Conservation (phyloP, 306 rosid genomes). For the Biancaea sappan region DNA sequence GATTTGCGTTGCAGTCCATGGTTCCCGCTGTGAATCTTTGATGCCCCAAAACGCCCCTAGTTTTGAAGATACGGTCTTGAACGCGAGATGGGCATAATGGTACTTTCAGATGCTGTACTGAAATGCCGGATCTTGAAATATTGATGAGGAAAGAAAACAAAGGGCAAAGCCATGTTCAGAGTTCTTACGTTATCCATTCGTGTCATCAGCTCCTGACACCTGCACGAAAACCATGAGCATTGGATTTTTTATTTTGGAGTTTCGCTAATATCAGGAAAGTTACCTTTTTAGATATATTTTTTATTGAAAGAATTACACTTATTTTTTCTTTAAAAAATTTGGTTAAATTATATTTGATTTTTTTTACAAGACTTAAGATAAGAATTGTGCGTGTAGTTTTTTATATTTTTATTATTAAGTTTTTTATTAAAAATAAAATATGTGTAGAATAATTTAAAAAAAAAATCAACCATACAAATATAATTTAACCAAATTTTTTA, state of each 20-base stretch:
- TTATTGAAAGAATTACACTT: too few species aligned
- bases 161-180: background rate
- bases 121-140: background rate
- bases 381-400: too few species aligned
- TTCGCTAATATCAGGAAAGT: background rate
- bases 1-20: slow-evolving; percentile 32
- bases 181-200: background rate
- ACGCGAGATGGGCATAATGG: slow-evolving; percentile 5
- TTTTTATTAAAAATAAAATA: too few species aligned
- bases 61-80: background rate
- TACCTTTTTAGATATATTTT: too few species aligned
- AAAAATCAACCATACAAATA: too few species aligned
- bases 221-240: slow-evolving; percentile 23
- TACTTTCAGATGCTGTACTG: slow-evolving; percentile 1
- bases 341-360: too few species aligned
- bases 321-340: too few species aligned
- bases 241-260: background rate
- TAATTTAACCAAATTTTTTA: too few species aligned
- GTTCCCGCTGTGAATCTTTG: background rate
- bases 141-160: background rate
- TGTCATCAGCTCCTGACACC: background rate
- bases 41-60: slow-evolving; percentile 27
- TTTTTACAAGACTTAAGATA: too few species aligned
- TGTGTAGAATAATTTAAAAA: too few species aligned
- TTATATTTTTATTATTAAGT: too few species aligned